Conservation (phyloP, 371 early-diverging fungal genomes). For the Fennellomyces sp. region DNA sequence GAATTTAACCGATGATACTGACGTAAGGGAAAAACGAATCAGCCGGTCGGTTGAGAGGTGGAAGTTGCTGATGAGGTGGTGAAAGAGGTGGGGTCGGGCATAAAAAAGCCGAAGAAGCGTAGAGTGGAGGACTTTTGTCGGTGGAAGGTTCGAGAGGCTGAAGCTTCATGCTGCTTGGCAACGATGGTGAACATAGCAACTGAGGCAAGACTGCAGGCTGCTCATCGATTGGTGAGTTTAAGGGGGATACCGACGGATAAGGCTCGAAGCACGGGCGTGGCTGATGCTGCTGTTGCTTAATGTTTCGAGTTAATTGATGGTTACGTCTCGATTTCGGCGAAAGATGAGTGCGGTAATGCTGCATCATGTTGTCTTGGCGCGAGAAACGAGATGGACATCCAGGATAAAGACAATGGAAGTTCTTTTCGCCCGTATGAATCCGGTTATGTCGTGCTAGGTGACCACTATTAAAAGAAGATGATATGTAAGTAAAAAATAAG, state of each 20-base stretch:
- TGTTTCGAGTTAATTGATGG: slow-evolving; percentile 9
- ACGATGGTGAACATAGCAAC: slow-evolving; percentile 5
- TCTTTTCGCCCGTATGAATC: slow-evolving; percentile 91
- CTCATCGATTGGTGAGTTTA: slow-evolving; percentile 5
- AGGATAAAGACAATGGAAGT: slow-evolving; percentile 76
- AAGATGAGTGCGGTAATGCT: slow-evolving; percentile 81
- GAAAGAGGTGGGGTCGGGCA: slow-evolving; percentile 16
- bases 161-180: slow-evolving; percentile 10
- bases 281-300: slow-evolving; percentile 8
- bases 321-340: slow-evolving; percentile 60
- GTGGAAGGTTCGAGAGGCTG: slow-evolving; percentile 20
- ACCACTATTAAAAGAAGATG: slow-evolving; percentile 53
- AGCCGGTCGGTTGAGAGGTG: slow-evolving; percentile 5
- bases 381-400: slow-evolving; percentile 82
- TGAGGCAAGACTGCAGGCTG: slow-evolving; percentile 7
- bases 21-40: slow-evolving; percentile 2
- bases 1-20: slow-evolving; percentile 1
- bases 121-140: not conserved
- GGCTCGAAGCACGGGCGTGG: not conserved
- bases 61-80: slow-evolving; percentile 5
- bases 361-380: slow-evolving; percentile 89
- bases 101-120: slow-evolving; percentile 12
- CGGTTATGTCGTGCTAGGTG: slow-evolving; percentile 87
- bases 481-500: slow-evolving; percentile 11
- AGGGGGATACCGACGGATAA: not conserved